Evolutionary conservation across 2,329 filamentous ascomycete species (phyloP), one percentile per base, ranked within the genome.

Genomic region (Orbilia oligospora): DNA sequence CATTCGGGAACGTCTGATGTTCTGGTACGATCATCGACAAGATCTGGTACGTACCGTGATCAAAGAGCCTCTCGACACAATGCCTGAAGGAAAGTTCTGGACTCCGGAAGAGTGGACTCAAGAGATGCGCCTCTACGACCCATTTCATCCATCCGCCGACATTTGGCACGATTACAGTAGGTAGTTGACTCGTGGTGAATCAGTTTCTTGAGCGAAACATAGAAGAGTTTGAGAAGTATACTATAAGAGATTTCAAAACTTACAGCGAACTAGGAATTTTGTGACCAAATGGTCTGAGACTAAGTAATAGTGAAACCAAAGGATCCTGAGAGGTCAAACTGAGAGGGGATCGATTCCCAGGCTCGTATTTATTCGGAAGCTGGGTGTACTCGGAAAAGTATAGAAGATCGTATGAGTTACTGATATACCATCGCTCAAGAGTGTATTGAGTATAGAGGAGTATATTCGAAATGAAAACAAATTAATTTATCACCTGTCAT

Each of bases 51-150:
- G 20, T 24, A 56, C 5, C 4, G 33, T 68, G 38, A 18, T n/a
- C 44, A 18, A 8, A 5, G 49, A 44, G 12, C 27, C 36, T 30
- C 12, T 46, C 48, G 12, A 27, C 9, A 44, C 30, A 5, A 68
- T 68, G 51, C 49, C 30, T 6, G 20, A 30, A 56, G 65, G 48
- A 20, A 68, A 33, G 36, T 68, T 68, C 46, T 68, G 65, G 65
- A 14, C 38, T 14, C 33, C 36, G n/a, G 20, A 41, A 27, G 48
- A 46, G n/a, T 68, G 48, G 48, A 20, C 10, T 6, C 2, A n/a
- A 10, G 65, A 68, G n/a, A 44, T 56, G 16, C 30, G 24, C 22
- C 33, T 36, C 24, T 61, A 61, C 14, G 36, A 44, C 12, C 33
- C 56, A 6, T 44, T 24, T 18, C 33, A 22, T 44, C 56, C 56